Percentiles rank a stretch among this genome's conserved stretches.
phyloP scores from a whole-genome alignment of 805 yeast genomes.

The Saccharomycopsis sp. region DNA sequence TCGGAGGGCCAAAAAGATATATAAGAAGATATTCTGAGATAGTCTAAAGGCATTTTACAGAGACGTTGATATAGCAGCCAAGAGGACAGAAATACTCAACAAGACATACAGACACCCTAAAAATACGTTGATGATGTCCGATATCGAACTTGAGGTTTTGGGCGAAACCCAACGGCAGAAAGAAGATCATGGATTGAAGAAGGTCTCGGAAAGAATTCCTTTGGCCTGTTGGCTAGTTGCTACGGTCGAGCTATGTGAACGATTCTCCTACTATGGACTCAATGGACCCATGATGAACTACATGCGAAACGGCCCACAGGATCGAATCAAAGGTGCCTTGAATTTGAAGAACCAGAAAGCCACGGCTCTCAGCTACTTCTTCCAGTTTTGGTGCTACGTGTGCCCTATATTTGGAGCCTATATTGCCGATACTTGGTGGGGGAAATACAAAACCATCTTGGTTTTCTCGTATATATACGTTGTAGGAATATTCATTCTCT shows the following conservation, averaged over 20 bases:
- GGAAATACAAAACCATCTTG: constrained; percentile 64
- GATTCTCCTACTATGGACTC: constrained; percentile 76
- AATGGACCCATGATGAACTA: constrained; percentile 73
- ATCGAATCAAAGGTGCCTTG: constrained; percentile 44
- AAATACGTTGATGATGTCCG: background rate
- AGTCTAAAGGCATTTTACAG: no score
- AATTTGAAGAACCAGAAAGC: constrained; percentile 57
- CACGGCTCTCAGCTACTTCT: constrained; percentile 64
- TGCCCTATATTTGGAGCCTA: constrained; percentile 76
- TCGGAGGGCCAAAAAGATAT: background rate
- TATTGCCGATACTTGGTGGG: constrained; percentile 67
- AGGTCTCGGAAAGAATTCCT: constrained; percentile 45
- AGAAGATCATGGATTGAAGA: background rate
- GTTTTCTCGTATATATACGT: constrained; percentile 54
- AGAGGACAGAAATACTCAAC: background rate
- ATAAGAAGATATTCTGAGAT: no score
- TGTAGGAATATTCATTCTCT: constrained; percentile 55
- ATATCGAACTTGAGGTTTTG: background rate
- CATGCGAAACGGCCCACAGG: constrained; percentile 51
- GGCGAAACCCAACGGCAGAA: no score
- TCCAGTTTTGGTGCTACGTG: constrained; percentile 78
- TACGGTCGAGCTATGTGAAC: constrained; percentile 71
- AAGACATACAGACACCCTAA: no score
- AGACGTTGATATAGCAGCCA: no score
- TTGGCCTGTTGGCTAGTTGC: constrained; percentile 56